phyloP scores from a whole-genome alignment of 352 stramenopile species.

The Pythium volutum region DNA sequence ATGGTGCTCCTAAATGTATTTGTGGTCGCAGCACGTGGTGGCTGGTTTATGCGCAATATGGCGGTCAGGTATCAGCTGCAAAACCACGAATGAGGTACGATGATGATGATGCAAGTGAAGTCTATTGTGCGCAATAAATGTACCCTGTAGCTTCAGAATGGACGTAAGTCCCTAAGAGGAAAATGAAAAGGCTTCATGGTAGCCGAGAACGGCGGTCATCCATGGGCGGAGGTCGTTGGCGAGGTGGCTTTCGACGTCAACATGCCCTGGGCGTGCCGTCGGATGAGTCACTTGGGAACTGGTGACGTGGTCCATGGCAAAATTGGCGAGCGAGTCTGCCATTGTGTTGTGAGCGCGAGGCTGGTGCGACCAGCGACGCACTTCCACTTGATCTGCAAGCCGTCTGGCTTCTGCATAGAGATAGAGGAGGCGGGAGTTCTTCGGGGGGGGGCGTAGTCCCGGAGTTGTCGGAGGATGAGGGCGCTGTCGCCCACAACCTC shows the following conservation, averaged over 20 bases:
- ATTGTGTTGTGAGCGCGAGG: conserved; percentile 3
- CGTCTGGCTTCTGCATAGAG: background rate
- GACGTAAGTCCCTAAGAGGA: no score
- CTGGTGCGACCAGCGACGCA: conserved; percentile 3
- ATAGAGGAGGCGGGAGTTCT: background rate
- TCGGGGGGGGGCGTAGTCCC: background rate
- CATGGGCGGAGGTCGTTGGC: no score
- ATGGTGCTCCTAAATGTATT: no score
- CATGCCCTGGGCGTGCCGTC: background rate
- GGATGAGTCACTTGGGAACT: conserved; percentile 1
- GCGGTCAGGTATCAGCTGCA: no score
- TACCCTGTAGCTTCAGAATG: no score
- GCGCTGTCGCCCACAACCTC: conserved; percentile 7
- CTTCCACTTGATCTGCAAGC: background rate
- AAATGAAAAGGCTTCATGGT: no score
- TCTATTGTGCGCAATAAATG: no score
- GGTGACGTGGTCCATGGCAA: background rate
- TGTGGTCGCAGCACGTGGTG: no score
- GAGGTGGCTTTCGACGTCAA: background rate
- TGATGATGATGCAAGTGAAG: no score
- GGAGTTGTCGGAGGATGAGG: conserved; percentile 1
- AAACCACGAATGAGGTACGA: no score
- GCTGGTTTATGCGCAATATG: no score
- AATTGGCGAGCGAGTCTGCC: conserved; percentile 2
- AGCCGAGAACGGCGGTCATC: no score